phyloP scores from a whole-genome alignment of 1,284 basidiomycete genomes.

The Sanghuangporus weigelae region DNA sequence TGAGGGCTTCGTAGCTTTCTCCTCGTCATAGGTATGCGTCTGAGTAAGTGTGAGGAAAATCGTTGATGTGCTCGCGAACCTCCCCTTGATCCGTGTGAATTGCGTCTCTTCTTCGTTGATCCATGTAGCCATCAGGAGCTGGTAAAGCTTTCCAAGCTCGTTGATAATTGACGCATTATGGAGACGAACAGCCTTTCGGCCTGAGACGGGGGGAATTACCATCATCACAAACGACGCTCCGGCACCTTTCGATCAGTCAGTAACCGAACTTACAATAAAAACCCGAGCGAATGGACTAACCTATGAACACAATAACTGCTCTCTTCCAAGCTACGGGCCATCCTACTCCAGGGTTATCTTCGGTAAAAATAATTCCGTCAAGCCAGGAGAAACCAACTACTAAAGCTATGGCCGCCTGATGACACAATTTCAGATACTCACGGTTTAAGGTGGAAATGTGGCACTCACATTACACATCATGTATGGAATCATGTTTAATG shows the following conservation, averaged over 20 bases:
- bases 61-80: background rate
- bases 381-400: constrained; percentile 60
- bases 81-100: background rate
- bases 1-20: background rate
- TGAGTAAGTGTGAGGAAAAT: background rate
- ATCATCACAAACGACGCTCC: constrained; percentile 44
- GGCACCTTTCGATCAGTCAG: constrained; percentile 27
- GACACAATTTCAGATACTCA: background rate
- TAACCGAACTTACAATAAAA: background rate
- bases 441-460: background rate
- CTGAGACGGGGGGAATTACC: constrained; percentile 45
- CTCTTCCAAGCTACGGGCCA: constrained; percentile 50
- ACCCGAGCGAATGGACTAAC: constrained; percentile 22
- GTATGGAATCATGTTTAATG: constrained; percentile 33
- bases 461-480: constrained; percentile 34
- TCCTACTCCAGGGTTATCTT: constrained; percentile 48
- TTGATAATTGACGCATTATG: constrained; percentile 38
- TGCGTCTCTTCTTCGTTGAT: constrained; percentile 26
- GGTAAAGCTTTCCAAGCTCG: constrained; percentile 36
- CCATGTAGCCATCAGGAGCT: constrained; percentile 40
- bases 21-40: background rate
- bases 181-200: constrained; percentile 42
- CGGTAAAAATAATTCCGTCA: constrained; percentile 42
- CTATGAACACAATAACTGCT: constrained; percentile 40
- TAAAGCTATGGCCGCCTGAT: constrained; percentile 37